Evolutionary conservation across 2,329 filamentous ascomycete genomes (phyloP).

Genomic region (Curvularia lunata): DNA sequence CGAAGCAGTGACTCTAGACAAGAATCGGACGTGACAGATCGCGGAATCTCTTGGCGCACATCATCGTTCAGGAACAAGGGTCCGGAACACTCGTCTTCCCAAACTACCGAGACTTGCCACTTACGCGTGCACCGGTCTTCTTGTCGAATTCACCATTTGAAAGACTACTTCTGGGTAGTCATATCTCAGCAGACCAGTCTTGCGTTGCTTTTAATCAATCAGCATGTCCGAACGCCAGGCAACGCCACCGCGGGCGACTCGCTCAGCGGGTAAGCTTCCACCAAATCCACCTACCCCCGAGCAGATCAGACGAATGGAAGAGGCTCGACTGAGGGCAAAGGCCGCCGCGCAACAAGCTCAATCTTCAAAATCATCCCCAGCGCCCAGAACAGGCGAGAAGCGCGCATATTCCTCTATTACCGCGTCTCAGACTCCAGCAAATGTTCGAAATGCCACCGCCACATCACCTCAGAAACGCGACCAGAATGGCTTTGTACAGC

Average conservation of each 20-base stretch:
- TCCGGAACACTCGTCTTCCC: slow-evolving; percentile 18
- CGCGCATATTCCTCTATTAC: slow-evolving; percentile 72
- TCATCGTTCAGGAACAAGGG: slow-evolving; percentile 38
- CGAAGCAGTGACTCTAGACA: slow-evolving; percentile 16
- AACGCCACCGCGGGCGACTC: slow-evolving; percentile 56
- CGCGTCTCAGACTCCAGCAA: slow-evolving; percentile 57
- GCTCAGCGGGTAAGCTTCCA: slow-evolving; percentile 50
- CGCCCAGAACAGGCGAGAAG: slow-evolving; percentile 66
- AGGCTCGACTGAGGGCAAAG: slow-evolving; percentile 86
- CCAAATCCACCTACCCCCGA: slow-evolving; percentile 63
- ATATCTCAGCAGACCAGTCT: not conserved
- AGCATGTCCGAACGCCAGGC: slow-evolving; percentile 52
- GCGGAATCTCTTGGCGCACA: slow-evolving; percentile 39
- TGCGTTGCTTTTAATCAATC: not conserved
- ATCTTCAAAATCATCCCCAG: slow-evolving; percentile 31
- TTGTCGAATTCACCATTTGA: not conserved
- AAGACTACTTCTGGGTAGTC: not conserved
- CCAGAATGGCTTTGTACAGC: slow-evolving; percentile 46
- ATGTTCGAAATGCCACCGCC: slow-evolving; percentile 71
- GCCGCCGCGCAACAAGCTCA: slow-evolving; percentile 66
- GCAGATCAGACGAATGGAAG: slow-evolving; percentile 71
- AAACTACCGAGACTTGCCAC: slow-evolving; percentile 24
- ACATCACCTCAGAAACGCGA: slow-evolving; percentile 46
- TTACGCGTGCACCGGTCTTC: slow-evolving; percentile 4
- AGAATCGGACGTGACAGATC: slow-evolving; percentile 21